These are phyloP conservation scores for Orobanche coerulescens DNA, from an alignment of 257 asterid species.

Conservation along the genomic window DNA sequence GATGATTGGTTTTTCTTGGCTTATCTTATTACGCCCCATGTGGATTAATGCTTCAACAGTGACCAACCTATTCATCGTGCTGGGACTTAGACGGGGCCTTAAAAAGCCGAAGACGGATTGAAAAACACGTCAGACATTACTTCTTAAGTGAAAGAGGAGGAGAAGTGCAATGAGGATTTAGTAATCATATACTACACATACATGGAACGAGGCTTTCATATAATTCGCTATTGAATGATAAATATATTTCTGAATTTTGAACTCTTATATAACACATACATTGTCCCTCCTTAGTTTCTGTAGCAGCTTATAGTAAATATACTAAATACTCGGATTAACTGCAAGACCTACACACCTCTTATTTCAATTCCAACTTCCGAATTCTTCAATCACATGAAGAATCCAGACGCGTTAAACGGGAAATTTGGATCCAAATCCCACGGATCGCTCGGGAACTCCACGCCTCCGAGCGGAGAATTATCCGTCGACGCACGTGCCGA, in stretches of 20 bases:
- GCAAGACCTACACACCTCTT: neutral
- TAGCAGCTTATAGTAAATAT: neutral
- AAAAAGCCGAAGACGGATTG: constrained; percentile 23
- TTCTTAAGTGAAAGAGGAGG: constrained; percentile 28
- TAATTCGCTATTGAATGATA: constrained; percentile 1
- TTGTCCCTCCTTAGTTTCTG: neutral
- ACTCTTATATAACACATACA: constrained; percentile 2
- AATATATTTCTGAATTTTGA: neutral
- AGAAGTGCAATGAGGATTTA: constrained; percentile 7
- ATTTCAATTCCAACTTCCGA: constrained; percentile 1
- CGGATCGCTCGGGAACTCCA: constrained; percentile 41
- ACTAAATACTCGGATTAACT: neutral
- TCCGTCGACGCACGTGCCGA: constrained; percentile 52
- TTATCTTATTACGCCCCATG: too few relatives aligned
- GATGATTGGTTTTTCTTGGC: neutral
- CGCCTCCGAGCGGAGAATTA: constrained; percentile 51
- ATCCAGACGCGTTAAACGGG: constrained; percentile 33
- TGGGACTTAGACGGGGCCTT: constrained; percentile 10
- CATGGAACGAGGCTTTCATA: neutral
- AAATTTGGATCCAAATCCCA: constrained; percentile 41
- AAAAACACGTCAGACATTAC: constrained; percentile 20
- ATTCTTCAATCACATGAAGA: constrained; percentile 28
- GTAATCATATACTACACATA: neutral
- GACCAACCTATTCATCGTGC: too few relatives aligned
- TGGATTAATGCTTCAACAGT: too few relatives aligned